These are phyloP conservation scores for Prunus padus DNA, from an alignment of 306 rosid genomes.

Conservation along the genomic window DNA sequence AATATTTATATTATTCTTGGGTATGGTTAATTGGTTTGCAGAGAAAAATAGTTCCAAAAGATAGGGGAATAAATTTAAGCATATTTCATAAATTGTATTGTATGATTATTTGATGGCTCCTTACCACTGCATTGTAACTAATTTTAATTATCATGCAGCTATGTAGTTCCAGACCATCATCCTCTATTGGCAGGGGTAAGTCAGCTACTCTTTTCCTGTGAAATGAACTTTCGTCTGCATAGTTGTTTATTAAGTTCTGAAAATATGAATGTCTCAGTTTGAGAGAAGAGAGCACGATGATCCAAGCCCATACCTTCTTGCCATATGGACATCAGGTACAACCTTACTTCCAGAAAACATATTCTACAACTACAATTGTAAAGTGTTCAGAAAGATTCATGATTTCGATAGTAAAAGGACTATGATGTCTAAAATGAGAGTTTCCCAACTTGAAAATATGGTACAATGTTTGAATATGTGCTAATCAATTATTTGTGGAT, in stretches of 20 bases:
- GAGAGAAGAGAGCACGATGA: conserved; percentile 36
- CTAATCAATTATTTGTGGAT: background rate
- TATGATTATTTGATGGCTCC: background rate
- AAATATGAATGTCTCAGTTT: conserved; percentile 28
- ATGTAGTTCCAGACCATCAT: conserved; percentile 45
- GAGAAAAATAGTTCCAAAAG: too few species aligned
- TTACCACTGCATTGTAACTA: background rate
- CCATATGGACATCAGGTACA: conserved; percentile 50
- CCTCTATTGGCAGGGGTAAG: conserved; percentile 44
- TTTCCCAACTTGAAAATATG: background rate
- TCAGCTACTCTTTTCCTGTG: background rate
- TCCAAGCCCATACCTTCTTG: conserved; percentile 49
- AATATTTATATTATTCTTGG: too few species aligned
- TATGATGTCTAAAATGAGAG: background rate
- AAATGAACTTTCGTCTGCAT: background rate
- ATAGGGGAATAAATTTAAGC: too few species aligned
- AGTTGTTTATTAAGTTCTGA: background rate
- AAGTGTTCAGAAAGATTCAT: background rate
- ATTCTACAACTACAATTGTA: background rate
- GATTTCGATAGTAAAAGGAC: background rate
- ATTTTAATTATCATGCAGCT: conserved; percentile 36
- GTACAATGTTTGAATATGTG: background rate
- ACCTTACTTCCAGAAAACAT: background rate
- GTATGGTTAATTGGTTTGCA: too few species aligned
- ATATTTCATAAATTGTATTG: too few species aligned